These are phyloP conservation scores for Penicilliopsis zonata DNA, from an alignment of 495 filamentous ascomycete genomes.

Conservation along the genomic window DNA sequence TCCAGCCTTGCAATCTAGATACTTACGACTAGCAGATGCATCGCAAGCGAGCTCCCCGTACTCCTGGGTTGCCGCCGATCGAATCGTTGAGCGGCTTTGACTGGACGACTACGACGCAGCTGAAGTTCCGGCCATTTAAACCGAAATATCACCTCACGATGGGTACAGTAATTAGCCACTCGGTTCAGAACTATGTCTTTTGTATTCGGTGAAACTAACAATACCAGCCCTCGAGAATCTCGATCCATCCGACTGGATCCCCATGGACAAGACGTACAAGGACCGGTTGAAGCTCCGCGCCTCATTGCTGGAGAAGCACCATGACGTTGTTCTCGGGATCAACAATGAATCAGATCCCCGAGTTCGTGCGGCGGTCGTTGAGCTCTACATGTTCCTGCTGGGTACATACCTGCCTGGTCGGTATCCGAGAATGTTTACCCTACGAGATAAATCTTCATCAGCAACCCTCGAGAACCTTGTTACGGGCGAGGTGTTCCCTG, in stretches of 20 bases:
- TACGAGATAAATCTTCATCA: slow-evolving; percentile 9
- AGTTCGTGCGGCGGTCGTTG: slow-evolving; percentile 37
- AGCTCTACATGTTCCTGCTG: slow-evolving; percentile 56
- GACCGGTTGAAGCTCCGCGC: slow-evolving; percentile 42
- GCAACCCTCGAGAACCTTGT: slow-evolving; percentile 30
- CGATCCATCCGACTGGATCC: slow-evolving; percentile 48
- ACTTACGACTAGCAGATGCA: no score
- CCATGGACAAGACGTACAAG: slow-evolving; percentile 55
- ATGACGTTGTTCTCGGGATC: slow-evolving; percentile 26
- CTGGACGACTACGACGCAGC: slow-evolving; percentile 45
- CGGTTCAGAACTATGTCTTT: not conserved
- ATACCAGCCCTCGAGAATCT: slow-evolving; percentile 34
- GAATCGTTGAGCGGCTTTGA: slow-evolving; percentile 46
- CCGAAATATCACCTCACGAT: slow-evolving; percentile 63
- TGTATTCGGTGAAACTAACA: not conserved
- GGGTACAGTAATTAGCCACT: slow-evolving; percentile 34
- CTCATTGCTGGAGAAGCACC: slow-evolving; percentile 34
- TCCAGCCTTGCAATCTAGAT: no score
- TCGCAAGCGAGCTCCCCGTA: slow-evolving; percentile 3
- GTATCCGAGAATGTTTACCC: slow-evolving; percentile 50
- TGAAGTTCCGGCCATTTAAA: slow-evolving; percentile 56
- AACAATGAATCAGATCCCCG: slow-evolving; percentile 29
- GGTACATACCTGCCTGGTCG: slow-evolving; percentile 50
- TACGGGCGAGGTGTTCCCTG: slow-evolving; percentile 30
- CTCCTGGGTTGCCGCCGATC: slow-evolving; percentile 23